phyloP scores from a whole-genome alignment of 331 rosid genomes.

The Malus hybrid region DNA sequence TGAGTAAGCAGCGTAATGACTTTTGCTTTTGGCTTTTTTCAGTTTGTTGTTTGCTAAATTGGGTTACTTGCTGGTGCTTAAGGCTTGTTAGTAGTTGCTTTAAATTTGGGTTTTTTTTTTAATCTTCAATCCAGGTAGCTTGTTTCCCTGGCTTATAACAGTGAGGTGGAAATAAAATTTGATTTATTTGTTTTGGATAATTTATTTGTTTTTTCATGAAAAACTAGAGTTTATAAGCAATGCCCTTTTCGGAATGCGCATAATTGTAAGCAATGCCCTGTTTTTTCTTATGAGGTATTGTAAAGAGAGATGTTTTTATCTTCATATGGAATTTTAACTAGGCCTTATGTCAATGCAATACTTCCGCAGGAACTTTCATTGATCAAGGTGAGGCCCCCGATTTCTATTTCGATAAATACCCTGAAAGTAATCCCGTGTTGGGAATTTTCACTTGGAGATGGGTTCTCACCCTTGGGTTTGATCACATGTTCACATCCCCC shows the following conservation, averaged over 20 bases:
- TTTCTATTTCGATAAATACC: conserved; percentile 63
- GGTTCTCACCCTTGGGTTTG: conserved; percentile 88
- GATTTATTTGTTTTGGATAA: not conserved
- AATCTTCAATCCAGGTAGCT: not conserved
- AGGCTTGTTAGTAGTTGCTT: not conserved
- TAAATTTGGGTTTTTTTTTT: not conserved
- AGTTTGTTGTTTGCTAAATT: not conserved
- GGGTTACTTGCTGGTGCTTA: not conserved
- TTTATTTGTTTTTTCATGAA: not conserved
- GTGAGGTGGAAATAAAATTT: not conserved
- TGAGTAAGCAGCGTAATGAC: not conserved
- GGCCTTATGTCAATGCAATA: conserved; percentile 14
- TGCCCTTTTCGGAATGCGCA: too few relatives aligned
- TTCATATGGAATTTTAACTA: not conserved
- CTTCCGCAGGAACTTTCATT: conserved; percentile 62
- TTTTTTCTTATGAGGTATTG: not conserved
- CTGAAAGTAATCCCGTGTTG: conserved; percentile 73
- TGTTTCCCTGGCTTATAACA: not conserved
- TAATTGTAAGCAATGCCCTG: not conserved
- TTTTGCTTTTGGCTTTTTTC: not conserved
- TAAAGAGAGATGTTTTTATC: not conserved
- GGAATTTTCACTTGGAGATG: conserved; percentile 97
- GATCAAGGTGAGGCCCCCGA: conserved; percentile 90
- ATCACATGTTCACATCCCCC: conserved; percentile 84
- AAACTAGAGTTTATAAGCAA: not conserved